These are phyloP conservation scores for Xenosphaeropsis pyriputrescens DNA, from an alignment of 2,329 filamentous ascomycete genomes.

Conservation along the genomic window DNA sequence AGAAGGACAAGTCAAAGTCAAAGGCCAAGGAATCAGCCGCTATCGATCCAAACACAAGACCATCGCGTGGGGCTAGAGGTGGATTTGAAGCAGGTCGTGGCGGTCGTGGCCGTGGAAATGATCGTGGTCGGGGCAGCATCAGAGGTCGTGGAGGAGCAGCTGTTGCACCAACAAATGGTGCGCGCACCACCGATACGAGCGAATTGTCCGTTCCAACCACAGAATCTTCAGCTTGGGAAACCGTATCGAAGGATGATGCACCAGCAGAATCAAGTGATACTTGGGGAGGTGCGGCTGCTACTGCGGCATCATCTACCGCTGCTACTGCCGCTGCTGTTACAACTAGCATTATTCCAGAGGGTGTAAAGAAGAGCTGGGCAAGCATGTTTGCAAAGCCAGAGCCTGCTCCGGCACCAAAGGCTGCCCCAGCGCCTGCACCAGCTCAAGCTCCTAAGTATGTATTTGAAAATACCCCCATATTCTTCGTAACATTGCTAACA, in stretches of 20 bases:
- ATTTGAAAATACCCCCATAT: no score
- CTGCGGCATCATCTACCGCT: conserved; percentile 22
- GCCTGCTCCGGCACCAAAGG: conserved; percentile 30
- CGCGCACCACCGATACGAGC: conserved; percentile 38
- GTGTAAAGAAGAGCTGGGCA: conserved; percentile 51
- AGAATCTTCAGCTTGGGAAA: conserved; percentile 41
- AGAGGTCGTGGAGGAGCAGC: conserved; percentile 45
- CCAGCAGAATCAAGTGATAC: conserved; percentile 16
- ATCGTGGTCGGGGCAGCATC: conserved; percentile 38
- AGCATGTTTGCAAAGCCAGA: conserved; percentile 55
- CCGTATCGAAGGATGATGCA: conserved; percentile 15
- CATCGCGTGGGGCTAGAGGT: conserved; percentile 41
- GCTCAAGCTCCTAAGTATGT: background rate
- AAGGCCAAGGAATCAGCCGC: conserved; percentile 47
- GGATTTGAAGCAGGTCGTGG: conserved; percentile 45
- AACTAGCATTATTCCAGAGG: conserved; percentile 21
- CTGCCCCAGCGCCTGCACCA: conserved; percentile 26
- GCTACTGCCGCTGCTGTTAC: conserved; percentile 21
- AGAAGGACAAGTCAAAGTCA: conserved; percentile 58
- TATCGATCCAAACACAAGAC: conserved; percentile 30
- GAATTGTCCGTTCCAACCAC: conserved; percentile 52
- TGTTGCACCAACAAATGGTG: conserved; percentile 44
- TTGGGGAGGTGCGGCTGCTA: conserved; percentile 18
- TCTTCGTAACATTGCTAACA: conserved; percentile 6
- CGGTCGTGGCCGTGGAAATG: conserved; percentile 45